phyloP scores from a whole-genome alignment of 1,139 yeast species.

The Meyerozyma elateridarum region DNA sequence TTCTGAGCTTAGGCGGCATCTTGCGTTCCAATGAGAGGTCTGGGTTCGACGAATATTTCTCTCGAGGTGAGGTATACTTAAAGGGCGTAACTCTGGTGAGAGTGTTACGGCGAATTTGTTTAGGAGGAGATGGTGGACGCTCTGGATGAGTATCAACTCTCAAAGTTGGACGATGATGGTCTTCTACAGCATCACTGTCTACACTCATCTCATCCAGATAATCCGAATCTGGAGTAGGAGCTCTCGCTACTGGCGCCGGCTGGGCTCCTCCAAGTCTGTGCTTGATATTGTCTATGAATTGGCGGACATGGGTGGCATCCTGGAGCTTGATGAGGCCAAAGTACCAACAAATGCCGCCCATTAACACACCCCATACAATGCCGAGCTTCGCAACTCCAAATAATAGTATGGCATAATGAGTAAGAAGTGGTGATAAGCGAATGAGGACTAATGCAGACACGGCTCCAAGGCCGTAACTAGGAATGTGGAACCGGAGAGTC shows the following conservation, averaged over 20 bases:
- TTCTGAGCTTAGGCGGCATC: background rate
- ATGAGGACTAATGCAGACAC: constrained; percentile 19
- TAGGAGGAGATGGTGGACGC: constrained; percentile 9
- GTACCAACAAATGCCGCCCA: constrained; percentile 28
- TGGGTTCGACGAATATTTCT: constrained; percentile 1
- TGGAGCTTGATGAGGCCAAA: constrained; percentile 24
- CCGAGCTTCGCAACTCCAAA: constrained; percentile 22
- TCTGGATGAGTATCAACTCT: background rate
- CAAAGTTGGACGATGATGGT: background rate
- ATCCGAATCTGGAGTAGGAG: background rate
- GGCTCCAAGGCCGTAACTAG: constrained; percentile 32
- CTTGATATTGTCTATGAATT: constrained; percentile 8
- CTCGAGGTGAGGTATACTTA: constrained; percentile 12
- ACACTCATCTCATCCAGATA: constrained; percentile 1
- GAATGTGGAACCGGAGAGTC: constrained; percentile 20
- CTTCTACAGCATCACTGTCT: background rate
- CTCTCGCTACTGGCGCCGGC: constrained; percentile 1
- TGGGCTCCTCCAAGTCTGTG: constrained; percentile 9
- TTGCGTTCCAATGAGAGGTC: constrained; percentile 2
- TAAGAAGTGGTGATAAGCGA: constrained; percentile 18
- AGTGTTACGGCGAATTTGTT: constrained; percentile 16
- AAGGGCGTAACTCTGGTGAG: constrained; percentile 23
- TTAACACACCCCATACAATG: constrained; percentile 21
- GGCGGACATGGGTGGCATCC: constrained; percentile 15
- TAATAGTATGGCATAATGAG: constrained; percentile 17